Conservation (phyloP, 345 rosid genomes). For the Brassica incana region DNA sequence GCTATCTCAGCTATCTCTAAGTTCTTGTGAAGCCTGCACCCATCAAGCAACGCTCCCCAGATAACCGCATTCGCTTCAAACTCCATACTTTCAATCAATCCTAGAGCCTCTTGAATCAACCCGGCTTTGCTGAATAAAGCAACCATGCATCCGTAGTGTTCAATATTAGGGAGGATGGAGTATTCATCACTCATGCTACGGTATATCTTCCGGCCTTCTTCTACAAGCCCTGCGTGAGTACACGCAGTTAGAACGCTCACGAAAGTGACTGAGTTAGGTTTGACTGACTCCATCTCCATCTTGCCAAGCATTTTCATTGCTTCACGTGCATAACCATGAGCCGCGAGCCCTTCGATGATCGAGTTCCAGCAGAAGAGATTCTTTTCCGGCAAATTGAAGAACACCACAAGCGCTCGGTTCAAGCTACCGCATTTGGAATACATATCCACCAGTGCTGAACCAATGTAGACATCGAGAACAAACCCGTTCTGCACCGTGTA, state of each 20-base stretch:
- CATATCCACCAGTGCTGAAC: slow-evolving; percentile 81
- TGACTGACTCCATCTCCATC: slow-evolving; percentile 55
- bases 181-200: slow-evolving; percentile 54
- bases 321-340: slow-evolving; percentile 64
- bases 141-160: slow-evolving; percentile 81
- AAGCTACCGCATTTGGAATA: slow-evolving; percentile 82
- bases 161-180: slow-evolving; percentile 47
- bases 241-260: slow-evolving; percentile 76
- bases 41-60: slow-evolving; percentile 74
- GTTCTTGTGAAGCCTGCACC: slow-evolving; percentile 67
- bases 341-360: slow-evolving; percentile 71
- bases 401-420: slow-evolving; percentile 58
- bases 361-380: slow-evolving; percentile 88
- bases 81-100: slow-evolving; percentile 52
- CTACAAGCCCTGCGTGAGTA: slow-evolving; percentile 78
- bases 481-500: slow-evolving; percentile 53
- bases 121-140: slow-evolving; percentile 74
- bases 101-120: slow-evolving; percentile 62
- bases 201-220: slow-evolving; percentile 62
- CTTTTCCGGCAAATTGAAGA: slow-evolving; percentile 65
- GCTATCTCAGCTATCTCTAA: slow-evolving; percentile 61
- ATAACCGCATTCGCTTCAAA: slow-evolving; percentile 65
- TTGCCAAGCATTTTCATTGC: slow-evolving; percentile 60
- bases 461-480: slow-evolving; percentile 68
- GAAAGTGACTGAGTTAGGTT: slow-evolving; percentile 72